Base-by-base conservation (phyloP, 768 basidiomycete genomes). In the Leccinum rimulosum region DNA sequence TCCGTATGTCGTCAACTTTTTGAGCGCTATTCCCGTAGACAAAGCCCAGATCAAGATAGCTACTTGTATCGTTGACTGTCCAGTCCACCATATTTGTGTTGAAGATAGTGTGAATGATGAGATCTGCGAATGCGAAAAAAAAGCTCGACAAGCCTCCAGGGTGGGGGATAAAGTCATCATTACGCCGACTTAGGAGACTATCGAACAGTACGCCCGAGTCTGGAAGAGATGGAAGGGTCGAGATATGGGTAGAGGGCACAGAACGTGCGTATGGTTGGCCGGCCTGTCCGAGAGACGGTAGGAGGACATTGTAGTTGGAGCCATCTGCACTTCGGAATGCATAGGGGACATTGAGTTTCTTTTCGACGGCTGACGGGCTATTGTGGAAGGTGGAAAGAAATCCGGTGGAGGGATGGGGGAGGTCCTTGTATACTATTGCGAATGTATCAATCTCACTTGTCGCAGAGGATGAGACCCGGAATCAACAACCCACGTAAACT, bases 111-210 rank as follows among this genome's bases (percentile, higher is more conserved):
- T 93, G 90, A 64, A 89, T 90, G 59, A 92, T 77, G 58, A 91
- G 73, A 66, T 90, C 81, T 11, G 90, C 90, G 65, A 93, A 89
- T 0, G 89, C 87, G 64, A 91, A 93, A 74, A 91, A 88, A 17
- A 89, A 74, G 59, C 82, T 81, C 12, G 86, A 89, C 49, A 92
- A 80, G 22, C 89, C 90, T 3, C 81, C 84, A 4, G 87, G 87
- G 69, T 89, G 87, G 8, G 76, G 71, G 19, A 66, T 65, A 60
- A 83, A 85, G 57, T 78, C 68, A 28, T 58, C 40, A 27, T 56
- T 43, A 64, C 64, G 55, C 64, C 66, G 67, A 70, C 79, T 70
- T 40, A 93, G 75, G 12, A 93, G 83, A 2, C 80, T 79, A 65
- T 93, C 89, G 61, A 91, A 93, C 3, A 93, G 78, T 6, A 88